phyloP scores from a whole-genome alignment of 148 eudicot species.

The Persicaria maculosa region DNA sequence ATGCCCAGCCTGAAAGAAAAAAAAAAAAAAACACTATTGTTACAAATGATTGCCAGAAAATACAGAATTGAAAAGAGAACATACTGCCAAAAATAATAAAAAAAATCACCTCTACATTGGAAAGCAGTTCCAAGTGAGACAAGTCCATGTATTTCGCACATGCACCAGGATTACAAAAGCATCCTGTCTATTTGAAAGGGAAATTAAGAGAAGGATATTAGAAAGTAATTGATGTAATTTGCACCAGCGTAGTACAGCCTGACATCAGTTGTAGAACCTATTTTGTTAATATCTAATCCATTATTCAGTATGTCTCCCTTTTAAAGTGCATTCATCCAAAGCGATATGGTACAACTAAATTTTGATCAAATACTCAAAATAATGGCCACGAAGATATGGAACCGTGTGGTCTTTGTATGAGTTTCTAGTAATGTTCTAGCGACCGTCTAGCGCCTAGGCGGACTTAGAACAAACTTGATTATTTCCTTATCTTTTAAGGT shows the following conservation, averaged over 20 bases:
- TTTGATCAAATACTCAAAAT: background rate
- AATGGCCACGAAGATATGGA: background rate
- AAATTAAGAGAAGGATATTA: conserved; percentile 17
- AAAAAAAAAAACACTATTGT: conserved; percentile 8
- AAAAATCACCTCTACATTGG: conserved; percentile 74
- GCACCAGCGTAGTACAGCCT: background rate
- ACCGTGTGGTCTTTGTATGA: no score
- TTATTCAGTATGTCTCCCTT: background rate
- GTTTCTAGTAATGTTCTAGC: no score
- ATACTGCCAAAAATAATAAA: background rate
- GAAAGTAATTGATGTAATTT: conserved; percentile 5
- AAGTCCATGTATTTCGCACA: conserved; percentile 90
- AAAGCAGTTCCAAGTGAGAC: conserved; percentile 80
- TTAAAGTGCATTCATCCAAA: background rate
- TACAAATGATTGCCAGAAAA: background rate
- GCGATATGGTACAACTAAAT: background rate
- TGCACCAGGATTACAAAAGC: conserved; percentile 99
- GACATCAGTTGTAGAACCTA: background rate
- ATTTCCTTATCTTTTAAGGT: no score
- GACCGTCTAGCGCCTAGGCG: no score
- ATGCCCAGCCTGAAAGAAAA: conserved; percentile 68
- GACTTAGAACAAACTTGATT: no score
- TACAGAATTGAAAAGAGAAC: background rate
- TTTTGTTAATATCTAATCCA: background rate
- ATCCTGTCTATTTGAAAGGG: conserved; percentile 70